Conservation (phyloP, 495 filamentous ascomycete species). For the Aspergillus biplanus region DNA sequence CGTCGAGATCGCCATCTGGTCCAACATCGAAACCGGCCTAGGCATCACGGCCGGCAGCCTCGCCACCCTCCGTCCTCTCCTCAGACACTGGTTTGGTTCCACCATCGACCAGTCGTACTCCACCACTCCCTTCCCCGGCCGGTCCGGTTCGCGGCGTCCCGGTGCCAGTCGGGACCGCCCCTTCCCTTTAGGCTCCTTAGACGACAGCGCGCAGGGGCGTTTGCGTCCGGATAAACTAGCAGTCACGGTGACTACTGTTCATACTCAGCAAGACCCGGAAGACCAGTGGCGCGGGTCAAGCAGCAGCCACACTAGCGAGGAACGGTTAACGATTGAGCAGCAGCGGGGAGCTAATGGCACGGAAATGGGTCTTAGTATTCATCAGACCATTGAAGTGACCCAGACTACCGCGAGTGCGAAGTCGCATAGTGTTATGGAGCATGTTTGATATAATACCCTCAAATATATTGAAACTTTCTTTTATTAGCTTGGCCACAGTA, state of each 20-base stretch:
- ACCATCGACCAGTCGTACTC: constrained; percentile 28
- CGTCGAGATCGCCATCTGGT: constrained; percentile 49
- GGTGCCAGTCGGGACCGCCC: constrained; percentile 25
- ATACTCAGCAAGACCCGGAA: constrained; percentile 34
- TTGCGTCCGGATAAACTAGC: constrained; percentile 46
- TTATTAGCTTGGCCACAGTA: no score
- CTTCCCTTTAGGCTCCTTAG: constrained; percentile 39
- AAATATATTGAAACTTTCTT: no score
- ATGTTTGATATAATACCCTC: background rate
- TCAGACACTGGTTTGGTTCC: constrained; percentile 41
- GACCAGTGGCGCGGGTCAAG: constrained; percentile 26
- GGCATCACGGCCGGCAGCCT: constrained; percentile 53
- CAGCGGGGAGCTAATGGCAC: constrained; percentile 6
- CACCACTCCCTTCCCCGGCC: constrained; percentile 28
- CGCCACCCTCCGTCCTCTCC: constrained; percentile 50
- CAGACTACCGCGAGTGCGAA: background rate
- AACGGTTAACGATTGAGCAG: constrained; percentile 33
- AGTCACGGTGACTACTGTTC: constrained; percentile 44
- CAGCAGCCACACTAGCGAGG: constrained; percentile 40
- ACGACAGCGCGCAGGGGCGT: constrained; percentile 23
- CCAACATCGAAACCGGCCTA: constrained; percentile 46
- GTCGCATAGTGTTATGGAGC: constrained; percentile 1
- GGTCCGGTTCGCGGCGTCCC: constrained; percentile 28
- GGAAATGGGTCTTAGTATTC: background rate
- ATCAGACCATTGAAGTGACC: constrained; percentile 5